Conservation (phyloP, 768 basidiomycete genomes). For the Fomitopsis serialis region DNA sequence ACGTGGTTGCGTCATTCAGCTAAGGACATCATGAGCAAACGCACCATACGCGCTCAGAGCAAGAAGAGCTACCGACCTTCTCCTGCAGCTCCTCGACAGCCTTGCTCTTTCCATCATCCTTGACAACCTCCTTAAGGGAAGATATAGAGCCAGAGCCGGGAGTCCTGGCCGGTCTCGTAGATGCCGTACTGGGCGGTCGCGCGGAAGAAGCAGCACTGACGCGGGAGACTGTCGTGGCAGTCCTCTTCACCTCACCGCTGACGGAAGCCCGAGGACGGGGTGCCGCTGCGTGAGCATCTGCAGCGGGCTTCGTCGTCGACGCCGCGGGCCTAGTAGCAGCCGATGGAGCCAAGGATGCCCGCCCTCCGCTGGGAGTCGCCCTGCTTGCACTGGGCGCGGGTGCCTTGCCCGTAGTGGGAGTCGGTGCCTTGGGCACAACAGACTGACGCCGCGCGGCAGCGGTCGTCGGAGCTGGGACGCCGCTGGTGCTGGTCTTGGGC, state of each 20-base stretch:
- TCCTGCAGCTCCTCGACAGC: conserved; percentile 50
- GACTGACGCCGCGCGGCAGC: conserved; percentile 17
- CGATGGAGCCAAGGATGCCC: conserved; percentile 24
- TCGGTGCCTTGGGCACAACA: conserved; percentile 13
- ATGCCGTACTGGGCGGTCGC: conserved; percentile 30
- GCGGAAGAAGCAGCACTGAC: conserved; percentile 28
- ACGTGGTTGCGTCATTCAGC: conserved; percentile 57
- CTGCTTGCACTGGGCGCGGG: conserved; percentile 4
- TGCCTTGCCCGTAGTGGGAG: conserved; percentile 9
- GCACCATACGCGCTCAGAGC: too few relatives aligned
- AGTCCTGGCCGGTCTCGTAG: conserved; percentile 34
- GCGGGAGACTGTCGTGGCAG: conserved; percentile 25
- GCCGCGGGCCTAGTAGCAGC: conserved; percentile 8
- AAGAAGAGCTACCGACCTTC: conserved; percentile 38
- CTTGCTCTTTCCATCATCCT: conserved; percentile 39
- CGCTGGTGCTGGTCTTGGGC: conserved; percentile 18
- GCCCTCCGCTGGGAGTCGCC: conserved; percentile 1
- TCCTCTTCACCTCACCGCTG: conserved; percentile 58
- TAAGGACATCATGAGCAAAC: too few relatives aligned
- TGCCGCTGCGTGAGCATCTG: conserved; percentile 17
- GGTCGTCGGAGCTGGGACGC: conserved; percentile 20
- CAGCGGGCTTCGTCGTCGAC: conserved; percentile 14
- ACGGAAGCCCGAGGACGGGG: conserved; percentile 62
- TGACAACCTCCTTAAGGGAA: conserved; percentile 68
- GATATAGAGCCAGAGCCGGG: conserved; percentile 57